Evolutionary conservation across 305 asterid species (phyloP), one percentile per base, ranked within the genome.

Genomic region (Caryopteris hybrid): DNA sequence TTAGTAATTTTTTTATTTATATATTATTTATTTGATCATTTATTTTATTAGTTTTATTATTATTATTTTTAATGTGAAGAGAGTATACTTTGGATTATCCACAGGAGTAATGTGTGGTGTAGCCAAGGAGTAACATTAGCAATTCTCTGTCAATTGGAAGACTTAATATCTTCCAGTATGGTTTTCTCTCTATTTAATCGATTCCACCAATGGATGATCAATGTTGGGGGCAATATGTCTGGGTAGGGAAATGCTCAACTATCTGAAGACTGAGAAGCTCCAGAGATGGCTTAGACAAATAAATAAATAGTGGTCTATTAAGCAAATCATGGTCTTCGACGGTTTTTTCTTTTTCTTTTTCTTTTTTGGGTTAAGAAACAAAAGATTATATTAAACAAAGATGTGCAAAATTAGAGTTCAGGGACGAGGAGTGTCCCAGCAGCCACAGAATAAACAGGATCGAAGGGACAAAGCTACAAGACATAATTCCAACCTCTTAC

Each of bases 131-230:
- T 39, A 48, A 54, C 8, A 68, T 46, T 41, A 34, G 21, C 39
- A 29, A 68, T 25, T 38, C 70, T 53, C 67, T 46, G 48, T 46
- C 23, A 38, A 45, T 27, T 53, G 29, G 46, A 46, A 64, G 61
- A 64, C 41, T 50, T 39, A 10, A 14, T 42, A 22, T 17, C 38
- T 25, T 36, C 38, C 27, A 11, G 11, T 20, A 14, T 4, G 27
- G 72, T 17, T 62, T 43, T 45, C 21, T 53, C 8, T 20, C 54
- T 46, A 25, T 66, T 14, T n/a, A 60, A n/a, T 41, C 21, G 42
- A 27, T 59, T 20, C 38, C 55, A 6, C 13, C 13, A 62, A 1
- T 62, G 64, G 58, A 39, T 17, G 39, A 54, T n/a, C 3, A 34
- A 16, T 16, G 11, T 10, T 17, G 53, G 64, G 5, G 20, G 20